phyloP scores from a whole-genome alignment of 345 rosid species.

The Stellera chamaejasme region DNA sequence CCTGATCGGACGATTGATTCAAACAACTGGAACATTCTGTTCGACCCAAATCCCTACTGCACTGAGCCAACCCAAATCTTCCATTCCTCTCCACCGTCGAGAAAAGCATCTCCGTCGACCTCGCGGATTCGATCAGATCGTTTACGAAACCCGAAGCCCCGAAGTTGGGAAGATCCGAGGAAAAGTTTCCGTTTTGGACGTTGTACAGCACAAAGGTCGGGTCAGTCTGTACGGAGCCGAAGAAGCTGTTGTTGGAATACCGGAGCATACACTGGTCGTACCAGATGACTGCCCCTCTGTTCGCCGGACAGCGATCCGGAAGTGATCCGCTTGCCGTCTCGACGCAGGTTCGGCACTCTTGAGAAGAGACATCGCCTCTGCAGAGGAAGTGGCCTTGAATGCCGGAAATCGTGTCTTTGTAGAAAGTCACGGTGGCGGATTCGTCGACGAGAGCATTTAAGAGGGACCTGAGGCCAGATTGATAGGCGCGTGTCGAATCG shows the following conservation, averaged over 20 bases:
- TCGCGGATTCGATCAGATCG: background rate
- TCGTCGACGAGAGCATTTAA: slow-evolving; percentile 13
- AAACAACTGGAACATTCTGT: slow-evolving; percentile 17
- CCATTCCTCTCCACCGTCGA: background rate
- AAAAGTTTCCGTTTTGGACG: background rate
- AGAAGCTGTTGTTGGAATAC: slow-evolving; percentile 13
- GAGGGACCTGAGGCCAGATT: slow-evolving; percentile 12
- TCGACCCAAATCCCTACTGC: slow-evolving; percentile 26
- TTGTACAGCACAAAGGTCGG: slow-evolving; percentile 3
- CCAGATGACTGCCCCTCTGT: slow-evolving; percentile 20
- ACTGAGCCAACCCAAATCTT: slow-evolving; percentile 28
- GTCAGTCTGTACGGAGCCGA: background rate
- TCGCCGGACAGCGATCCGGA: slow-evolving; percentile 8
- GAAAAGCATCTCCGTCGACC: slow-evolving; percentile 1
- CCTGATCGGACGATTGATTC: background rate
- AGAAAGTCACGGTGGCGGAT: slow-evolving; percentile 16
- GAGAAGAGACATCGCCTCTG: slow-evolving; percentile 22
- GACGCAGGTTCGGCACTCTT: slow-evolving; percentile 18
- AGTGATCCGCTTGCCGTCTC: slow-evolving; percentile 13
- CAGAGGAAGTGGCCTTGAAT: slow-evolving; percentile 26
- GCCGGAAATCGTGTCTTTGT: slow-evolving; percentile 5
- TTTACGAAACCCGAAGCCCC: slow-evolving; percentile 9
- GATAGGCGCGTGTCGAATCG: background rate
- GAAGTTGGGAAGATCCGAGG: slow-evolving; percentile 4
- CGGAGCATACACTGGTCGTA: slow-evolving; percentile 24